phyloP scores from a whole-genome alignment of 2,329 filamentous ascomycete species.

The Ophiostoma himal-ulmi region DNA sequence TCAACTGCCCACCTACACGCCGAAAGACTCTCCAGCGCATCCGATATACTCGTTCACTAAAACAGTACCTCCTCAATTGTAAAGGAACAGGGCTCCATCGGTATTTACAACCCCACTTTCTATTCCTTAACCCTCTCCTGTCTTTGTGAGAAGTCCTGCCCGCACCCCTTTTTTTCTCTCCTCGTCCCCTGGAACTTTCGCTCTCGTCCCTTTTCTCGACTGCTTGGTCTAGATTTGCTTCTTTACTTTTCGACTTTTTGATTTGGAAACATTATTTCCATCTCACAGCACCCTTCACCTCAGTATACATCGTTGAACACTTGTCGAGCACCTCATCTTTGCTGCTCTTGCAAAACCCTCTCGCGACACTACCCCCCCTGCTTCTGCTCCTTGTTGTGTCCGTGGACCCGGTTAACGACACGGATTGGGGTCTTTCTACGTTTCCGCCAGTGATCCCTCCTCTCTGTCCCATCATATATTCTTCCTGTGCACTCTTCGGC shows the following conservation, averaged over 20 bases:
- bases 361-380: background rate
- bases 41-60: constrained; percentile 4
- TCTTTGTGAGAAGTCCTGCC: background rate
- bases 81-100: constrained; percentile 15
- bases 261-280: background rate
- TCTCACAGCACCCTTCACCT: background rate
- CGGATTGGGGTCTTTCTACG: constrained; percentile 15
- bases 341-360: background rate
- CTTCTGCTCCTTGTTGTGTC: constrained; percentile 3
- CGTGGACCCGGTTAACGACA: constrained; percentile 20
- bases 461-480: constrained; percentile 11
- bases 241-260: background rate
- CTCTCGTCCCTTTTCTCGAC: background rate
- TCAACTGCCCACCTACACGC: constrained; percentile 11
- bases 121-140: constrained; percentile 12
- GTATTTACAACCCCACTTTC: constrained; percentile 17
- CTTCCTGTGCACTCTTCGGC: constrained; percentile 1
- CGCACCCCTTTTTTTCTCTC: constrained; percentile 19
- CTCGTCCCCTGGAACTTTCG: background rate
- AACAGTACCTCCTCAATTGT: constrained; percentile 1
- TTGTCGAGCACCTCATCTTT: background rate
- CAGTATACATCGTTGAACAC: background rate
- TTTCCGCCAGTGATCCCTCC: constrained; percentile 21
- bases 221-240: constrained; percentile 7
- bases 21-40: background rate